phyloP scores from a whole-genome alignment of 352 stramenopile species.

The Salisapilia sapeloensis region DNA sequence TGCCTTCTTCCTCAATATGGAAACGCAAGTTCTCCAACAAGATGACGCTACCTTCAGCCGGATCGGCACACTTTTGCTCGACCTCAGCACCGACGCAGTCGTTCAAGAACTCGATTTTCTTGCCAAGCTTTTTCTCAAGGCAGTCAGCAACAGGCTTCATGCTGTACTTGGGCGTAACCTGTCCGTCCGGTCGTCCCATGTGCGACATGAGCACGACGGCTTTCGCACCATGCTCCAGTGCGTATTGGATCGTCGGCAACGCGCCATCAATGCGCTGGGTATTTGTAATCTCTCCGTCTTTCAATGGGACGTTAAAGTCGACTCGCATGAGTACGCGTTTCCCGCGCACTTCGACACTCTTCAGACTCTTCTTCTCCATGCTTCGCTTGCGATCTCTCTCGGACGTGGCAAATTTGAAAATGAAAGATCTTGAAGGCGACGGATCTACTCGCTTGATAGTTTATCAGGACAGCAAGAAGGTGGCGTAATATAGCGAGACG shows the following conservation, averaged over 20 bases:
- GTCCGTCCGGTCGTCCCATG: conserved; percentile 94
- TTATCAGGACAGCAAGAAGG: too few relatives aligned
- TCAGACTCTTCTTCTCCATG: conserved; percentile 83
- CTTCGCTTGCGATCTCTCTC: too few relatives aligned
- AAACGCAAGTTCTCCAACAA: conserved; percentile 99
- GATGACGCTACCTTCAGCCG: conserved; percentile 76
- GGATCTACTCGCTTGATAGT: too few relatives aligned
- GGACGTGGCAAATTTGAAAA: too few relatives aligned
- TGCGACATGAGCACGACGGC: conserved; percentile 97
- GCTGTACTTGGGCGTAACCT: conserved; percentile 89
- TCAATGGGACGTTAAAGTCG: conserved; percentile 99
- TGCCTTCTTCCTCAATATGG: conserved; percentile 92
- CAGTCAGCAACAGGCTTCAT: conserved; percentile 87
- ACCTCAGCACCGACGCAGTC: conserved; percentile 92
- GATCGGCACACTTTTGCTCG: conserved; percentile 48
- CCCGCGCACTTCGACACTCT: conserved; percentile 89
- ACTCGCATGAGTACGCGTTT: conserved; percentile 98
- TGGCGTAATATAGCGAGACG: too few relatives aligned
- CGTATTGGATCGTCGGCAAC: conserved; percentile 94
- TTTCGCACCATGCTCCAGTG: conserved; percentile 94
- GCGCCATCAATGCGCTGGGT: conserved; percentile 96
- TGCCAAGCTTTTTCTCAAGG: conserved; percentile 86
- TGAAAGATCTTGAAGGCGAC: too few relatives aligned
- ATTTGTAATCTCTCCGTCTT: conserved; percentile 93
- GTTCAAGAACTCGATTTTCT: conserved; percentile 85